These are phyloP conservation scores for Alternaria infectoria DNA, from an alignment of 2,329 filamentous ascomycete genomes.

Conservation along the genomic window DNA sequence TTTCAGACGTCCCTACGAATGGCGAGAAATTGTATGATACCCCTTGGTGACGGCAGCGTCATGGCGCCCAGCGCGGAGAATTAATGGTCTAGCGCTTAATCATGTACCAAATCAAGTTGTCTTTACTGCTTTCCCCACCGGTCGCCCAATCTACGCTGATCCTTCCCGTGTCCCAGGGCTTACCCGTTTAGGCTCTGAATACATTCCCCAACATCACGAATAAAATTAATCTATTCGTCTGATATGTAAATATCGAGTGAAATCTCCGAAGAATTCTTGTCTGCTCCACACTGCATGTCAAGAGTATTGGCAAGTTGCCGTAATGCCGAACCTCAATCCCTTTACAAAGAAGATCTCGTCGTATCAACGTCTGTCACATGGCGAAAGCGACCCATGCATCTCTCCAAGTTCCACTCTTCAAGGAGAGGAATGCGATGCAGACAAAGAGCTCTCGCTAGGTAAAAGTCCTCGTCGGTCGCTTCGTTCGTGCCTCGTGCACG, in stretches of 20 bases:
- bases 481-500: not conserved
- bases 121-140: not conserved
- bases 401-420: not conserved
- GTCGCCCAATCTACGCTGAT: not conserved
- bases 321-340: slow-evolving; percentile 7
- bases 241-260: not conserved
- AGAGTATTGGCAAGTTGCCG: not conserved
- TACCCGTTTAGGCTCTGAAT: slow-evolving; percentile 6
- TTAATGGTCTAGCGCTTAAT: not conserved
- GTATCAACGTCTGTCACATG: slow-evolving; percentile 3
- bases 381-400: not conserved
- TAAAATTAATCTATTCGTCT: not conserved
- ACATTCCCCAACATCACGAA: not conserved
- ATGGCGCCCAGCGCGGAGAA: not conserved
- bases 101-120: not conserved
- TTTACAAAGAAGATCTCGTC: not conserved
- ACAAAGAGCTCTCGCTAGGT: not conserved
- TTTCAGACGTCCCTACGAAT: not conserved
- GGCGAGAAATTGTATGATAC: slow-evolving; percentile 7
- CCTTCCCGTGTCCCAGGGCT: not conserved
- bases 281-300: not conserved
- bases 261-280: not conserved
- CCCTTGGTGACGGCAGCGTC: not conserved
- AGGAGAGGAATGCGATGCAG: not conserved
- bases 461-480: not conserved